A percentile compares a stretch with the other conserved stretches of the same genome.
These are phyloP conservation scores for Debaryomycetaceae sp. DNA, from an alignment of 1,139 yeast genomes.

Conservation along the genomic window DNA sequence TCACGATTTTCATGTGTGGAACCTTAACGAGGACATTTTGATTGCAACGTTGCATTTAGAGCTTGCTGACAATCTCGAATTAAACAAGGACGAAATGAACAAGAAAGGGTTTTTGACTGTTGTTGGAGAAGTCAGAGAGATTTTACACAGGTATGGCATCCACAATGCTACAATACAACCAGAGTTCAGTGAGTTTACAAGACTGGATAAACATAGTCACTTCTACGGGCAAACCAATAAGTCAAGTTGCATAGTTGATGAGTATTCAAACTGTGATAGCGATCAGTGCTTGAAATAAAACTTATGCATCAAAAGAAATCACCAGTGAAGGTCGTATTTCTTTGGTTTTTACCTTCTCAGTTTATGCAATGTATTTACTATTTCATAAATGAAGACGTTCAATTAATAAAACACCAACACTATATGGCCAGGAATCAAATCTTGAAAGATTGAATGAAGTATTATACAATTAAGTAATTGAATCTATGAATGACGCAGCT, in stretches of 20 bases:
- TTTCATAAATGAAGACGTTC: not conserved
- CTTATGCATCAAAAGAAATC: not conserved
- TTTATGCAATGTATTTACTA: not conserved
- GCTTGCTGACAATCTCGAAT: conserved; percentile 51
- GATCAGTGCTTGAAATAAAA: conserved; percentile 20
- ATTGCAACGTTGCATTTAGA: conserved; percentile 91
- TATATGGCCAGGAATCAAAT: not conserved
- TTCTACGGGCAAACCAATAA: conserved; percentile 35
- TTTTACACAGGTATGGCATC: conserved; percentile 80
- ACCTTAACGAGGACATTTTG: conserved; percentile 79
- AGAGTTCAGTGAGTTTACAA: conserved; percentile 45
- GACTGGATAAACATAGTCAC: conserved; percentile 13
- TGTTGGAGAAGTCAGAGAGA: conserved; percentile 73
- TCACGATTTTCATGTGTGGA: conserved; percentile 97
- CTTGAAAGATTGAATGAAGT: not conserved
- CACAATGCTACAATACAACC: conserved; percentile 97
- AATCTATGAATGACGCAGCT: not conserved
- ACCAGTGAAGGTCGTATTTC: no score
- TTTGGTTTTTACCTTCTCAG: no score
- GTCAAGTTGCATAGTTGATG: conserved; percentile 32
- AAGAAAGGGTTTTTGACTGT: conserved; percentile 57
- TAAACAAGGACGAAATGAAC: conserved; percentile 17
- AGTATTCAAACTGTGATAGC: conserved; percentile 34
- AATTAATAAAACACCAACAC: not conserved
- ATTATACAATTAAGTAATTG: not conserved